Evolutionary conservation across 2,329 filamentous ascomycete genomes (phyloP).

Genomic region (Podosphaera fusca): DNA sequence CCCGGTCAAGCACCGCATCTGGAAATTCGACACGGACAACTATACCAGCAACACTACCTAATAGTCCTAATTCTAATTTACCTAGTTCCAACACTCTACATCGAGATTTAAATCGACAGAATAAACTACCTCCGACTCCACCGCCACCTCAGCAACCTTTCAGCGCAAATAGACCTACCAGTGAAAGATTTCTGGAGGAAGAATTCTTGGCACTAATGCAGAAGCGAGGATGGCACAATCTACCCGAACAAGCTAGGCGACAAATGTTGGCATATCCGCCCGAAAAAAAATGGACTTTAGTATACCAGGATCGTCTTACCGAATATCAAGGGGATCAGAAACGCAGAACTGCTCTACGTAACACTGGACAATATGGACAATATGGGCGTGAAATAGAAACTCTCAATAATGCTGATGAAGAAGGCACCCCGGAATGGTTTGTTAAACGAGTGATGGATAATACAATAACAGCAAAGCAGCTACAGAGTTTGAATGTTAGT

Average conservation of each 20-base stretch:
- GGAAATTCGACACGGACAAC: conserved; percentile 28
- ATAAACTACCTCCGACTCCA: conserved; percentile 23
- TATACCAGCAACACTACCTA: conserved; percentile 32
- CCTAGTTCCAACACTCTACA: conserved; percentile 9
- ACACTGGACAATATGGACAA: conserved; percentile 47
- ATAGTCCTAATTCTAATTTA: conserved; percentile 30
- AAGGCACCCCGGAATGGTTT: conserved; percentile 95
- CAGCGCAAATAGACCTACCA: conserved; percentile 47
- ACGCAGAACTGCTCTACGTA: conserved; percentile 49
- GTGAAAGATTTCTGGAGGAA: conserved; percentile 67
- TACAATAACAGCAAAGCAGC: conserved; percentile 69
- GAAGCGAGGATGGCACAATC: conserved; percentile 89
- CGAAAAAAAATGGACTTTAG: conserved; percentile 90
- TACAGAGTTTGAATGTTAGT: conserved; percentile 85
- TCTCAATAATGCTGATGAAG: conserved; percentile 65
- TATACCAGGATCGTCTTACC: conserved; percentile 82
- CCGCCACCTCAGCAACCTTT: conserved; percentile 19
- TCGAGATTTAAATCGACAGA: conserved; percentile 32
- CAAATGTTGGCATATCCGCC: conserved; percentile 94
- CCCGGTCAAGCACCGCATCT: conserved; percentile 31
- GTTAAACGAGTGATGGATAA: conserved; percentile 94
- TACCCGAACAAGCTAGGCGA: conserved; percentile 78
- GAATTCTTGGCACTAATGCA: conserved; percentile 91
- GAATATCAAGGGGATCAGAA: conserved; percentile 92
- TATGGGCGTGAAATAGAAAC: conserved; percentile 46